Evolutionary conservation across 2,329 filamentous ascomycete species (phyloP).

Genomic region (Trichophyton simii): DNA sequence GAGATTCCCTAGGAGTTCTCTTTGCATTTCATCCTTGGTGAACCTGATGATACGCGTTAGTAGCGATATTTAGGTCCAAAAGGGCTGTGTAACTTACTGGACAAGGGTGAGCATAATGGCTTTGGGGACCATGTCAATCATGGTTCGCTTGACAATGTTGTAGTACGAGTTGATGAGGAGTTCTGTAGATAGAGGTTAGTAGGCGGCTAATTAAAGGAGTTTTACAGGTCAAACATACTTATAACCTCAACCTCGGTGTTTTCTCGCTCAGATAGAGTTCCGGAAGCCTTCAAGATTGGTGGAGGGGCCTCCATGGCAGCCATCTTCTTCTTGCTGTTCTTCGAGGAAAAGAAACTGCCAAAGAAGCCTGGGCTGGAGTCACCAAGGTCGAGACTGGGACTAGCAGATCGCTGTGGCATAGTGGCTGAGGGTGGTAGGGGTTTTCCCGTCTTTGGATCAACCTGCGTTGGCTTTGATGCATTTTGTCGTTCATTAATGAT

Average conservation of each 20-base stretch:
- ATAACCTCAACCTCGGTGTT: conserved; percentile 96
- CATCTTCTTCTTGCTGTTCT: conserved; percentile 99
- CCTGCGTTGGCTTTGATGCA: conserved; percentile 72
- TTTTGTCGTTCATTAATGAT: conserved; percentile 90
- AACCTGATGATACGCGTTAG: conserved; percentile 41
- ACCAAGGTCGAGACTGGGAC: conserved; percentile 55
- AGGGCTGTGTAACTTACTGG: conserved; percentile 50
- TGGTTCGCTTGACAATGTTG: conserved; percentile 93
- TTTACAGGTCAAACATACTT: conserved; percentile 48
- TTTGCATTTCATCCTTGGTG: conserved; percentile 97
- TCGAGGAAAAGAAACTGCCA: conserved; percentile 94
- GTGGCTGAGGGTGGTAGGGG: conserved; percentile 56
- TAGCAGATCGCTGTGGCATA: conserved; percentile 56
- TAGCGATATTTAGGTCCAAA: neutral
- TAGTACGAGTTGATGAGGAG: conserved; percentile 93
- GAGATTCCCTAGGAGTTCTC: conserved; percentile 93
- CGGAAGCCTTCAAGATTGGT: conserved; percentile 82
- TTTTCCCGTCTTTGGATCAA: conserved; percentile 98
- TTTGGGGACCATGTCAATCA: conserved; percentile 99
- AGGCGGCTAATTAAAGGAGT: neutral
- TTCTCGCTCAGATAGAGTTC: conserved; percentile 86
- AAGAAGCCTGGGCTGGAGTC: conserved; percentile 71
- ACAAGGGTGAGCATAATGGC: conserved; percentile 97
- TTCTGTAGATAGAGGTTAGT: conserved; percentile 41
- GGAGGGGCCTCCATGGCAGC: conserved; percentile 98